Evolutionary conservation across 1,284 basidiomycete species (phyloP).

Genomic region (Ganoderma lucidum): DNA sequence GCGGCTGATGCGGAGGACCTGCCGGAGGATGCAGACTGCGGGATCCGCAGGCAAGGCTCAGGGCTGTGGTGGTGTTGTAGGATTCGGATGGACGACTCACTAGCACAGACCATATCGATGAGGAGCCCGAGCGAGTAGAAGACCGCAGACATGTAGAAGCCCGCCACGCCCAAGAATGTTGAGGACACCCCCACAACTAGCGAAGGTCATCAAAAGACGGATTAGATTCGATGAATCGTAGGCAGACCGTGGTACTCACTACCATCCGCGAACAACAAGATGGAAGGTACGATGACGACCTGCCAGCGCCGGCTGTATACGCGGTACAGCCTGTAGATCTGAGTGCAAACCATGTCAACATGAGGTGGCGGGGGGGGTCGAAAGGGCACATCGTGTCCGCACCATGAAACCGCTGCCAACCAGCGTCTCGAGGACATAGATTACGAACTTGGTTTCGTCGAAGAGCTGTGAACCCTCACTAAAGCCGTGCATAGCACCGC

Average conservation of each 20-base stretch:
- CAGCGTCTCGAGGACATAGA: slow-evolving; percentile 4
- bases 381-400: background rate
- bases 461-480: background rate
- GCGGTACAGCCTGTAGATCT: slow-evolving; percentile 3
- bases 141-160: slow-evolving; percentile 22
- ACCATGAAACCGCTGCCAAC: slow-evolving; percentile 6
- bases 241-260: background rate
- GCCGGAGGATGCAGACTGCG: slow-evolving; percentile 1
- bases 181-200: slow-evolving; percentile 18
- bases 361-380: background rate
- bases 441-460: slow-evolving; percentile 5
- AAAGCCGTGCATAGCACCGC: background rate
- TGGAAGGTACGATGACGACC: slow-evolving; percentile 1
- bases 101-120: slow-evolving; percentile 17
- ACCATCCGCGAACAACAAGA: background rate
- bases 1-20: slow-evolving; percentile 2
- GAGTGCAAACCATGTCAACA: background rate
- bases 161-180: slow-evolving; percentile 14
- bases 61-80: background rate
- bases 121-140: slow-evolving; percentile 17
- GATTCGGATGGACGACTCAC: background rate
- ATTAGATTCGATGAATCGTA: background rate
- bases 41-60: background rate
- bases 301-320: slow-evolving; percentile 3
- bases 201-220: background rate